These are phyloP conservation scores for Globisporangium takayamanum DNA, from an alignment of 352 stramenopile genomes.

Conservation along the genomic window DNA sequence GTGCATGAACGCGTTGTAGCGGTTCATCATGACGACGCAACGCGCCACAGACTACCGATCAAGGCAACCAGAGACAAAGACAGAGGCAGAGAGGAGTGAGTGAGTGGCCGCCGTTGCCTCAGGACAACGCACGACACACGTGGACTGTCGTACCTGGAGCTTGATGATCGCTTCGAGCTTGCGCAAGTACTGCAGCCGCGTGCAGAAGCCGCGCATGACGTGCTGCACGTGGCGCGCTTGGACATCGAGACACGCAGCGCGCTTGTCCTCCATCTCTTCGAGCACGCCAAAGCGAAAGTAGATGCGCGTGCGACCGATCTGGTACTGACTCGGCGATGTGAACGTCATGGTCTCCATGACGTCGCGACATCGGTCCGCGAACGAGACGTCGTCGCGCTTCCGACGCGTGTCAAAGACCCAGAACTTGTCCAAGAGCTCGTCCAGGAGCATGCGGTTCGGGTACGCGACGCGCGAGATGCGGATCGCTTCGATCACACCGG, in stretches of 20 bases:
- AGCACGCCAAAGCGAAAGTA: slow-evolving; percentile 80
- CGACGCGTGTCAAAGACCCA: slow-evolving; percentile 56
- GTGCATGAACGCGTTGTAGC: slow-evolving; percentile 54
- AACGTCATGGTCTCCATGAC: slow-evolving; percentile 62
- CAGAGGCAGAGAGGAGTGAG: background rate
- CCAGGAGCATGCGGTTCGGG: slow-evolving; percentile 92
- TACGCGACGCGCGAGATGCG: slow-evolving; percentile 97
- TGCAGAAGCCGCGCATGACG: slow-evolving; percentile 63
- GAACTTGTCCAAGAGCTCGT: slow-evolving; percentile 76
- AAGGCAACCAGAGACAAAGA: slow-evolving; percentile 1
- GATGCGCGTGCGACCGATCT: slow-evolving; percentile 68
- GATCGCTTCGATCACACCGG: slow-evolving; percentile 98
- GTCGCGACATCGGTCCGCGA: slow-evolving; percentile 40
- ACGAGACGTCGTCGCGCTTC: slow-evolving; percentile 32
- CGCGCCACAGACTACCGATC: slow-evolving; percentile 61
- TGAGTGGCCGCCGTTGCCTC: too few relatives aligned
- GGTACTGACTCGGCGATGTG: slow-evolving; percentile 64
- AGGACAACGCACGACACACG: too few relatives aligned
- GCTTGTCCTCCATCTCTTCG: slow-evolving; percentile 74
- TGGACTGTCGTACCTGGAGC: slow-evolving; percentile 37
- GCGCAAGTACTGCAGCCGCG: slow-evolving; percentile 53
- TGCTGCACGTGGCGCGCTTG: slow-evolving; percentile 64
- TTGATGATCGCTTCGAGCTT: slow-evolving; percentile 70
- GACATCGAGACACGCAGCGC: slow-evolving; percentile 40
- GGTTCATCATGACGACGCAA: slow-evolving; percentile 71